Percentiles rank a stretch among this genome's conserved stretches.
These are phyloP conservation scores for Dendryphion nanum DNA, from an alignment of 2,329 filamentous ascomycete genomes.

Conservation along the genomic window DNA sequence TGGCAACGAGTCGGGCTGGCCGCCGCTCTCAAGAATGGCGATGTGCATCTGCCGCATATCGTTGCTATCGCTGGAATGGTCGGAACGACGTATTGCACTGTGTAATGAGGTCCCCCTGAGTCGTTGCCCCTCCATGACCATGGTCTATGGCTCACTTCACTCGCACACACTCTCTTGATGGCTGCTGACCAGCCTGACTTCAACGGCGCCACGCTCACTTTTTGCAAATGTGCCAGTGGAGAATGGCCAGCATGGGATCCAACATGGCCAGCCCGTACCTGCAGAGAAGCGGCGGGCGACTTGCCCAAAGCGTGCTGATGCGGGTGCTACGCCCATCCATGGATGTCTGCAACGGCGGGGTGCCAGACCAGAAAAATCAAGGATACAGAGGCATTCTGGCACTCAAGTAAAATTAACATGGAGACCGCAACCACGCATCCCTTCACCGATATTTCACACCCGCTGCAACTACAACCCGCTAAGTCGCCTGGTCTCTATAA, in stretches of 20 bases:
- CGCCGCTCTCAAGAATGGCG: background rate
- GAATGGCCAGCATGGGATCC: slow-evolving; percentile 1
- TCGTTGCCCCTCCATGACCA: background rate
- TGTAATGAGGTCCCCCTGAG: too few relatives aligned
- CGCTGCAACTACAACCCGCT: slow-evolving; percentile 12
- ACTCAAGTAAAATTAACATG: slow-evolving; percentile 13
- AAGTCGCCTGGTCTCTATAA: slow-evolving; percentile 18
- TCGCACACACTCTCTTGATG: background rate
- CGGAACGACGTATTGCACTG: too few relatives aligned
- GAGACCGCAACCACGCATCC: slow-evolving; percentile 15
- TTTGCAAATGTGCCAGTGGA: slow-evolving; percentile 4
- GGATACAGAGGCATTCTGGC: background rate
- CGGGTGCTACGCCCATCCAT: slow-evolving; percentile 11
- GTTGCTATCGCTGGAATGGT: background rate
- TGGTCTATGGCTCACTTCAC: background rate
- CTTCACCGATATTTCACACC: slow-evolving; percentile 33
- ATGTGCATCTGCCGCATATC: too few relatives aligned
- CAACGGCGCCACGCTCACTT: background rate
- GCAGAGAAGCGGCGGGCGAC: slow-evolving; percentile 26
- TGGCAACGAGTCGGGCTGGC: background rate
- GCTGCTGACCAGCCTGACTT: background rate
- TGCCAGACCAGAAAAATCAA: slow-evolving; percentile 27
- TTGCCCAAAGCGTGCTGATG: too few relatives aligned
- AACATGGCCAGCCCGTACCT: slow-evolving; percentile 9
- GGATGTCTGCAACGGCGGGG: slow-evolving; percentile 19